phyloP scores from a whole-genome alignment of 2,329 filamentous ascomycete species.

The Aspergillus oerlinghausenensis region DNA sequence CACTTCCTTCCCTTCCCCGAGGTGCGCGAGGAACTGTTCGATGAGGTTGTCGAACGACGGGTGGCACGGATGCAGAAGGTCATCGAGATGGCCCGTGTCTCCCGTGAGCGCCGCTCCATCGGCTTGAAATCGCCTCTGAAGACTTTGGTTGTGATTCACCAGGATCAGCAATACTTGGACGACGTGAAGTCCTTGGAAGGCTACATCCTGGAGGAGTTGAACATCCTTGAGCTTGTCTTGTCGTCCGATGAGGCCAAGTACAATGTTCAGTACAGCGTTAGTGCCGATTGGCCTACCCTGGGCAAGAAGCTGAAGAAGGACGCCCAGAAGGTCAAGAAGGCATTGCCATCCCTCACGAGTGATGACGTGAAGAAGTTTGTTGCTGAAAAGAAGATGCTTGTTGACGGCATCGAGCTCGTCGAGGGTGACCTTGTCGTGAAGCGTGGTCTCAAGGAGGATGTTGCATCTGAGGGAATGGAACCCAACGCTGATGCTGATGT shows the following conservation, averaged over 20 bases:
- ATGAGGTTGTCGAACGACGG: slow-evolving; percentile 77
- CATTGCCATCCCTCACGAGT: slow-evolving; percentile 71
- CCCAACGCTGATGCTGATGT: slow-evolving; percentile 86
- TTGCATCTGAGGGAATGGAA: slow-evolving; percentile 69
- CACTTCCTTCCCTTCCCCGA: slow-evolving; percentile 91
- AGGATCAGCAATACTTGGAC: slow-evolving; percentile 74
- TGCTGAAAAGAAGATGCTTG: slow-evolving; percentile 65
- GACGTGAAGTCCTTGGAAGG: slow-evolving; percentile 79
- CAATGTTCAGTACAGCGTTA: slow-evolving; percentile 84
- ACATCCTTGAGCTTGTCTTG: slow-evolving; percentile 78
- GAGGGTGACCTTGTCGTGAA: slow-evolving; percentile 80
- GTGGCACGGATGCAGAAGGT: slow-evolving; percentile 92
- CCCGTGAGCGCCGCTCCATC: slow-evolving; percentile 77
- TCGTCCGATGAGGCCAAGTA: slow-evolving; percentile 85
- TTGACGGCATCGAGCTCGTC: slow-evolving; percentile 80
- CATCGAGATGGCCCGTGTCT: slow-evolving; percentile 83
- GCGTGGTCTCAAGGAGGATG: slow-evolving; percentile 70
- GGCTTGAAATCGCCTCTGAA: slow-evolving; percentile 88
- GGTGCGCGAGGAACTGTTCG: slow-evolving; percentile 82
- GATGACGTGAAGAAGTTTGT: slow-evolving; percentile 78
- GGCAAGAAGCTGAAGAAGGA: slow-evolving; percentile 98
- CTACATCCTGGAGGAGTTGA: slow-evolving; percentile 92
- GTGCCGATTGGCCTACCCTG: slow-evolving; percentile 86
- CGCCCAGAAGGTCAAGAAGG: slow-evolving; percentile 84
- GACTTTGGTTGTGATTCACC: slow-evolving; percentile 82